A percentile compares a stretch with the other conserved stretches of the same genome.
These are phyloP conservation scores for Hydnomerulius pinastri DNA, from an alignment of 768 basidiomycete species.

Conservation along the genomic window DNA sequence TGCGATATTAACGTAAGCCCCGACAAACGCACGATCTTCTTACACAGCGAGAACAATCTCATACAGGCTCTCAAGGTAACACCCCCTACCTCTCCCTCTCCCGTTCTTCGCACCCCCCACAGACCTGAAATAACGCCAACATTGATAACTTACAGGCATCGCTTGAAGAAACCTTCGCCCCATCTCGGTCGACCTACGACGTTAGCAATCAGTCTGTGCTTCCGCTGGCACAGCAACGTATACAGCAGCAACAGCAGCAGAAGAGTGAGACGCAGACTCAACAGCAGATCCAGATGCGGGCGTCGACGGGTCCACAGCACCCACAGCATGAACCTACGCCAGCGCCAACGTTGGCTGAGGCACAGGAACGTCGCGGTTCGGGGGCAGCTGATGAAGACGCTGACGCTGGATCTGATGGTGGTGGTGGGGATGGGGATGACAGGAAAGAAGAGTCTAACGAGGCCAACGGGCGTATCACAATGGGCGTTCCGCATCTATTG, in stretches of 20 bases:
- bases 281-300: background rate
- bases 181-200: constrained; percentile 73
- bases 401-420: background rate
- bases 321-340: background rate
- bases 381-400: background rate
- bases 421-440: background rate
- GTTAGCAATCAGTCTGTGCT: constrained; percentile 36
- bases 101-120: background rate
- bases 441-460: too few relatives aligned
- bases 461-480: constrained; percentile 1
- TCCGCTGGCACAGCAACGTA: constrained; percentile 11
- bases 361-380: too few relatives aligned
- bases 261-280: background rate
- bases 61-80: constrained; percentile 75
- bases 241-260: constrained; percentile 5
- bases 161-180: constrained; percentile 68
- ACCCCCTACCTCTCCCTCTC: too few relatives aligned
- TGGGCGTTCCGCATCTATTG: constrained; percentile 14
- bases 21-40: constrained; percentile 92
- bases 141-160: constrained; percentile 44
- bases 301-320: background rate
- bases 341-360: background rate
- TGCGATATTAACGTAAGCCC: constrained; percentile 96
- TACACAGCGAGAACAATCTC: constrained; percentile 85
- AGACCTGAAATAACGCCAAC: background rate